Evolutionary conservation across 371 early-diverging fungal genomes (phyloP).

Genomic region (Aphelidium insulamus): DNA sequence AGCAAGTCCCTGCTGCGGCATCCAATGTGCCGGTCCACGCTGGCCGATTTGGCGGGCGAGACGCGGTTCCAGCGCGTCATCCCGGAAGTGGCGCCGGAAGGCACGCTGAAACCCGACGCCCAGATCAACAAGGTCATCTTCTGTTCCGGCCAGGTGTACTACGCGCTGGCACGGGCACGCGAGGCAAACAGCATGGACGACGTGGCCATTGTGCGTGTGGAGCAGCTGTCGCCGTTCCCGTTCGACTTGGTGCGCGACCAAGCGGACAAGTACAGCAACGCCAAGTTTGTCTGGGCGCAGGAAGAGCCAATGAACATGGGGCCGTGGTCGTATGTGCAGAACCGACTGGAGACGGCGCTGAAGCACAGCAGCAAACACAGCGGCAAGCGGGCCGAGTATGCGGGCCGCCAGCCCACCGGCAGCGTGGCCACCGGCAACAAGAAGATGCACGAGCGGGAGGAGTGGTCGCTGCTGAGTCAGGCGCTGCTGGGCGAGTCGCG

Average conservation of each 20-base stretch:
- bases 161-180: constrained; percentile 62
- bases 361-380: constrained; percentile 40
- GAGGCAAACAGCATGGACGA: constrained; percentile 54
- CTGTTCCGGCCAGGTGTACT: constrained; percentile 92
- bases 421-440: constrained; percentile 92
- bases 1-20: constrained; percentile 86
- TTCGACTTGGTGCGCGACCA: constrained; percentile 65
- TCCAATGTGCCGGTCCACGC: constrained; percentile 60
- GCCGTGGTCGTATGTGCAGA: constrained; percentile 66
- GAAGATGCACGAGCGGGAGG: constrained; percentile 85
- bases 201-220: constrained; percentile 79
- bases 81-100: constrained; percentile 54
- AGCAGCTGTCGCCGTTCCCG: constrained; percentile 90
- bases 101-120: constrained; percentile 7
- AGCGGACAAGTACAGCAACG: constrained; percentile 70
- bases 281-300: constrained; percentile 78
- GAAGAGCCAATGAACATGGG: constrained; percentile 92
- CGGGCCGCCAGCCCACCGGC: constrained; percentile 77
- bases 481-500: constrained; percentile 54
- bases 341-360: constrained; percentile 56
- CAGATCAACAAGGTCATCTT: constrained; percentile 69
- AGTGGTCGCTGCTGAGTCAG: constrained; percentile 51
- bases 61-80: constrained; percentile 74
- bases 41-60: constrained; percentile 56
- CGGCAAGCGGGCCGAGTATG: constrained; percentile 46